Conservation (phyloP, 345 rosid species). For the Moricandia moricandioides region DNA sequence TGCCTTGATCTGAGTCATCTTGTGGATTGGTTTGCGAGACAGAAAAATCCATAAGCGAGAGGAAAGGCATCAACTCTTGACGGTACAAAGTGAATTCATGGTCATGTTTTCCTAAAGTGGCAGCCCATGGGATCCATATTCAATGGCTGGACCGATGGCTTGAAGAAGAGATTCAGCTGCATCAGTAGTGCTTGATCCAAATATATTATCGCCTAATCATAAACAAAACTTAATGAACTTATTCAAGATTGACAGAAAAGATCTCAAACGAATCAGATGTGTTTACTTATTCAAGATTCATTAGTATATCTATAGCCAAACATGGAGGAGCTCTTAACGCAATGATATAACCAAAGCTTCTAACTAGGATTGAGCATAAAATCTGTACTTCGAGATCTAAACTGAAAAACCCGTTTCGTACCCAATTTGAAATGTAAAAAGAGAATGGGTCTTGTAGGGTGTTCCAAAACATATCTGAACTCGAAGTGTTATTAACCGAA, state of each 20-base stretch:
- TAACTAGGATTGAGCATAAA: not conserved
- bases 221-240: not conserved
- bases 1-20: conserved; percentile 8
- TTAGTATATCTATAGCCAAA: not conserved
- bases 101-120: conserved; percentile 81
- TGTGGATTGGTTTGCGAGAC: conserved; percentile 66
- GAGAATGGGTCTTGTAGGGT: too few relatives aligned
- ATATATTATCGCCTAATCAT: conserved; percentile 80
- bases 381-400: too few relatives aligned
- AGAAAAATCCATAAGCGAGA: conserved; percentile 83
- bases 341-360: not conserved
- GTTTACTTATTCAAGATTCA: not conserved
- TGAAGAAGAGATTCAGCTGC: conserved; percentile 79
- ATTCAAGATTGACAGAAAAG: not conserved
- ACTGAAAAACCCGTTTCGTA: too few relatives aligned
- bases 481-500: too few relatives aligned
- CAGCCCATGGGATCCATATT: conserved; percentile 87
- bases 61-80: conserved; percentile 71
- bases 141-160: conserved; percentile 72
- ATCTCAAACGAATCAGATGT: conserved; percentile 17
- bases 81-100: conserved; percentile 84
- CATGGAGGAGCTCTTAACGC: not conserved
- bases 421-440: too few relatives aligned
- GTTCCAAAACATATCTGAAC: too few relatives aligned
- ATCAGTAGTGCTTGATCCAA: conserved; percentile 70